phyloP scores from a whole-genome alignment of 1,139 yeast species.

The Pichia sp. region DNA sequence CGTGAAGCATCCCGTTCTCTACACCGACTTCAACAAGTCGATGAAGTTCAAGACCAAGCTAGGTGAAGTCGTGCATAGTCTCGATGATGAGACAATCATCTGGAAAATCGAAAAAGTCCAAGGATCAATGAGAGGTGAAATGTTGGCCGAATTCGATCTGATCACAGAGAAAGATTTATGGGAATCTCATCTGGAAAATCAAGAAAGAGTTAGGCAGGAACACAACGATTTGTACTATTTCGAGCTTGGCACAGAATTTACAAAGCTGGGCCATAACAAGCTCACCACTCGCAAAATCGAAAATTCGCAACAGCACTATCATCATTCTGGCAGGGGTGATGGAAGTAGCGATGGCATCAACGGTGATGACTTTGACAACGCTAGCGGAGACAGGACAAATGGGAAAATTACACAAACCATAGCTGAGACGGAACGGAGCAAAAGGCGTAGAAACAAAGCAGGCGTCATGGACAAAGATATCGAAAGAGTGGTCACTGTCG shows the following conservation, averaged over 20 bases:
- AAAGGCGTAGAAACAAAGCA: neutral
- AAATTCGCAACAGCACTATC: neutral
- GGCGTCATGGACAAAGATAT: slow-evolving; percentile 5
- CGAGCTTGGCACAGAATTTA: slow-evolving; percentile 31
- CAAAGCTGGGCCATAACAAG: slow-evolving; percentile 12
- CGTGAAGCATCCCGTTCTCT: slow-evolving; percentile 32
- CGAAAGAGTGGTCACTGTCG: slow-evolving; percentile 50
- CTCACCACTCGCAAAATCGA: neutral
- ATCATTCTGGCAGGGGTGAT: neutral
- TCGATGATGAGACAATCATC: slow-evolving; percentile 54
- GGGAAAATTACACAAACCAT: neutral
- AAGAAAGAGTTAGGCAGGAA: slow-evolving; percentile 28
- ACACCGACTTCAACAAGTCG: slow-evolving; percentile 41
- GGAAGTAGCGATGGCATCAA: neutral
- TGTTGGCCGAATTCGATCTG: slow-evolving; percentile 62
- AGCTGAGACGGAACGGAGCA: neutral
- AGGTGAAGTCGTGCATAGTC: slow-evolving; percentile 63
- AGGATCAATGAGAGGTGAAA: slow-evolving; percentile 45
- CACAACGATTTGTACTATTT: slow-evolving; percentile 38
- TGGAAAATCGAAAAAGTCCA: slow-evolving; percentile 59
- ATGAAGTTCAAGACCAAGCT: slow-evolving; percentile 63
- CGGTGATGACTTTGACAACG: neutral
- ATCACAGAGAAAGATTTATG: slow-evolving; percentile 41
- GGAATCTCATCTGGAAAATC: slow-evolving; percentile 19
- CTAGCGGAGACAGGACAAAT: neutral